These are phyloP conservation scores for Rhamnella rubrinervis DNA, from an alignment of 331 rosid species.

Conservation along the genomic window DNA sequence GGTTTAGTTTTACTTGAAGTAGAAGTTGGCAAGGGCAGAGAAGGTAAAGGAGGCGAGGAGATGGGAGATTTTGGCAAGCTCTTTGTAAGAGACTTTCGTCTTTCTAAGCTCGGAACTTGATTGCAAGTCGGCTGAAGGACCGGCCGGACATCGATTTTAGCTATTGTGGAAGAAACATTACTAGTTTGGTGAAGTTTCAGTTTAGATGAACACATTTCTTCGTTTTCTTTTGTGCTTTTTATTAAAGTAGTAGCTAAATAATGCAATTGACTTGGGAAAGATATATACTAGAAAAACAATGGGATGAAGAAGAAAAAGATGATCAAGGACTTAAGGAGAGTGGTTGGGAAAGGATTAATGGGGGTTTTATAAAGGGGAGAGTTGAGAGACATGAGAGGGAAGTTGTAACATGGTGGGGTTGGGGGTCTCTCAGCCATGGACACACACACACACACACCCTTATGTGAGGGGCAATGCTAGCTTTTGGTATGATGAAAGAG, in stretches of 20 bases:
- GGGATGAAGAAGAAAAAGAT: not conserved
- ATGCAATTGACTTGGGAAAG: not conserved
- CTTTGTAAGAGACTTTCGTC: constrained; percentile 15
- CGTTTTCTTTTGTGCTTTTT: not conserved
- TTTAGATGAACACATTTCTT: constrained; percentile 29
- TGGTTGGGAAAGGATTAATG: not conserved
- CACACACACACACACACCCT: constrained; percentile 4
- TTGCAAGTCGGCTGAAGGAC: constrained; percentile 32
- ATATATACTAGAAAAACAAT: not conserved
- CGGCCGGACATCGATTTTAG: constrained; percentile 17
- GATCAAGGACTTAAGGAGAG: constrained; percentile 17
- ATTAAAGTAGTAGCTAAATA: not conserved
- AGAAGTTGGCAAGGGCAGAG: not conserved
- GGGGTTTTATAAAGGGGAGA: constrained; percentile 21
- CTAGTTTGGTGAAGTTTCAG: constrained; percentile 4
- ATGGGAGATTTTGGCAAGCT: constrained; percentile 6
- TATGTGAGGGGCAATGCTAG: constrained; percentile 8
- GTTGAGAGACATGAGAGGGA: constrained; percentile 29
- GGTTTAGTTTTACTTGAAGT: constrained; percentile 15
- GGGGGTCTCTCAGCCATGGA: constrained; percentile 11
- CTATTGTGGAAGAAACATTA: constrained; percentile 1
- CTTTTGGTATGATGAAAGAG: too few relatives aligned
- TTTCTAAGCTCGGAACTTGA: constrained; percentile 29
- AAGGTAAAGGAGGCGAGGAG: not conserved
- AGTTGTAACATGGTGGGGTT: constrained; percentile 31